These are phyloP conservation scores for Leccinum huronense DNA, from an alignment of 1,284 basidiomycete genomes.

Conservation along the genomic window DNA sequence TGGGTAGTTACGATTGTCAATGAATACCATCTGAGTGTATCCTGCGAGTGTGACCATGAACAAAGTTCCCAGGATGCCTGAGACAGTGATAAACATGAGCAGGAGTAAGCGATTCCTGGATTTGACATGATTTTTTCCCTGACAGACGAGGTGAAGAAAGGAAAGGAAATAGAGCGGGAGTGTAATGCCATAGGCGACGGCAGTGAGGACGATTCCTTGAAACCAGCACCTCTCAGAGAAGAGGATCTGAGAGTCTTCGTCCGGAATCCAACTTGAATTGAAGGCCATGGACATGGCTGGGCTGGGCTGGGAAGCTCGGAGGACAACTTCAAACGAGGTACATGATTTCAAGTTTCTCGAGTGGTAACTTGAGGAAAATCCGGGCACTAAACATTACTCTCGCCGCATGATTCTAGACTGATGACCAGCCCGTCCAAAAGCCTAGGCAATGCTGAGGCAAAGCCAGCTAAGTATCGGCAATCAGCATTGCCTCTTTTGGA, in stretches of 20 bases:
- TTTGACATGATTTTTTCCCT: neutral
- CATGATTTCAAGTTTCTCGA: too few relatives aligned
- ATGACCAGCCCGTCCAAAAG: too few relatives aligned
- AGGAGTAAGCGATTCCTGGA: neutral
- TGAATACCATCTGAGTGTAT: neutral
- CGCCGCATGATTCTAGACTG: too few relatives aligned
- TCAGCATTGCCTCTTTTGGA: too few relatives aligned
- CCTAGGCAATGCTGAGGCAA: too few relatives aligned
- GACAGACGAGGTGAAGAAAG: neutral
- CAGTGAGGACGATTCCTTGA: neutral
- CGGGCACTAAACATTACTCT: too few relatives aligned
- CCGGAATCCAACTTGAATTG: neutral
- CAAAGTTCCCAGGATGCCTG: neutral
- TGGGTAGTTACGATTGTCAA: neutral
- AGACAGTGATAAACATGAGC: neutral
- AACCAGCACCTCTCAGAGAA: neutral
- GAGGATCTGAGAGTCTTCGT: neutral
- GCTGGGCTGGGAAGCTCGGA: neutral
- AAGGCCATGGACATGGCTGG: neutral
- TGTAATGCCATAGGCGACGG: neutral
- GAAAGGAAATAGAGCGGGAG: neutral
- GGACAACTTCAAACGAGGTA: neutral
- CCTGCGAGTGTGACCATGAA: neutral
- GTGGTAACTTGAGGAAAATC: too few relatives aligned
- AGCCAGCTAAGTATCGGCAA: too few relatives aligned